phyloP scores from a whole-genome alignment of 192 early-diverging fungal genomes.

The Linnemannia zychae region DNA sequence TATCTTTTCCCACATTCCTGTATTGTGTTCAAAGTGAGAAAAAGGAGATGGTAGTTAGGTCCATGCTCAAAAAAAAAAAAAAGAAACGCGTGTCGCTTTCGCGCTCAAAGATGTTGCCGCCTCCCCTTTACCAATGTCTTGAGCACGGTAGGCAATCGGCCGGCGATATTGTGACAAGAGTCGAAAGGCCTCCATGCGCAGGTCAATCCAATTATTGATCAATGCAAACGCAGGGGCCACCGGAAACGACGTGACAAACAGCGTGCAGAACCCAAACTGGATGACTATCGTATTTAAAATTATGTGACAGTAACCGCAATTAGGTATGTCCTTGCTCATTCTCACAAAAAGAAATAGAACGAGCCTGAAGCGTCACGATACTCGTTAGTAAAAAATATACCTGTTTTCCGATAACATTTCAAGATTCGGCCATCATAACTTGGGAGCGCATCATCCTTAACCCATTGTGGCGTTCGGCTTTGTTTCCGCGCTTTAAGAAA shows the following conservation, averaged over 20 bases:
- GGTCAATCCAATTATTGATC: slow-evolving; percentile 70
- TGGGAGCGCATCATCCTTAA: slow-evolving; percentile 59
- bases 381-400: not conserved
- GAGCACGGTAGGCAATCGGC: slow-evolving; percentile 40
- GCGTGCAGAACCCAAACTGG: slow-evolving; percentile 77
- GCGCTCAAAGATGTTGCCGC: not conserved
- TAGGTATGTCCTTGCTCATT: not conserved
- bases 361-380: too few species aligned
- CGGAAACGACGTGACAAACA: slow-evolving; percentile 80
- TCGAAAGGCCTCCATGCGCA: slow-evolving; percentile 66
- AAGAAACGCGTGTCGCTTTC: not conserved
- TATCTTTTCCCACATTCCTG: slow-evolving; percentile 55
- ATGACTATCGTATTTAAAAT: slow-evolving; percentile 48
- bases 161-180: slow-evolving; percentile 39
- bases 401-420: slow-evolving; percentile 48
- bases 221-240: slow-evolving; percentile 76
- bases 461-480: slow-evolving; percentile 50
- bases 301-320: not conserved
- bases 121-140: slow-evolving; percentile 33
- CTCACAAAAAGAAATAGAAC: not conserved
- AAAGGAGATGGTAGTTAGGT: not conserved
- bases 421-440: slow-evolving; percentile 51
- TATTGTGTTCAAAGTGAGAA: not conserved
- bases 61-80: not conserved
- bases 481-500: slow-evolving; percentile 17